These are phyloP conservation scores for Bolboschoenoplectus hybrid DNA, from an alignment of 202 grass and related monocot species.

Conservation along the genomic window DNA sequence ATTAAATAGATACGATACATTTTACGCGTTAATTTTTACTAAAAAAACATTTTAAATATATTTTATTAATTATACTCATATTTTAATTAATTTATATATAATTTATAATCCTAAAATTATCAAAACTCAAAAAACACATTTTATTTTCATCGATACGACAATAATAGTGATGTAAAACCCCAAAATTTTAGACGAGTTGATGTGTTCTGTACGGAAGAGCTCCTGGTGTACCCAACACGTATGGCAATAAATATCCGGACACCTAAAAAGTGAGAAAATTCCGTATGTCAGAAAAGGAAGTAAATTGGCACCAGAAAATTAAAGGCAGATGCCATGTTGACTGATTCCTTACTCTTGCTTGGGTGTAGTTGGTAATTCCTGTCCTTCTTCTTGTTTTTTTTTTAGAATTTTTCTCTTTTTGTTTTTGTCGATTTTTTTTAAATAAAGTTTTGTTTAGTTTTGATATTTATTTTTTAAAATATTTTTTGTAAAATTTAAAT, in stretches of 20 bases:
- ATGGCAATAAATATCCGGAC: not conserved
- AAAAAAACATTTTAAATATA: too few species aligned
- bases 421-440: too few species aligned
- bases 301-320: constrained; percentile 32
- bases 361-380: not conserved
- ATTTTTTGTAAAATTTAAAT: too few species aligned
- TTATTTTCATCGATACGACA: too few species aligned
- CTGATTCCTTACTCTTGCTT: not conserved
- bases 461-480: too few species aligned
- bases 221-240: not conserved
- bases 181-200: not conserved
- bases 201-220: not conserved
- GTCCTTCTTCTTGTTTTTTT: not conserved
- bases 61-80: too few species aligned
- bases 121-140: too few species aligned
- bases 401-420: not conserved
- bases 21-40: too few species aligned
- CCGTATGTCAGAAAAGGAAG: constrained; percentile 4
- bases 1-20: too few species aligned
- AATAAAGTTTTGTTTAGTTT: too few species aligned
- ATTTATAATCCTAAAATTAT: too few species aligned
- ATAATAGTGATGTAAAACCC: not conserved
- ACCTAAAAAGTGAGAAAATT: not conserved
- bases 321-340: not conserved
- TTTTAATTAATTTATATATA: too few species aligned